phyloP scores from a whole-genome alignment of 306 rosid species.

The Hippophae rhamnoides region DNA sequence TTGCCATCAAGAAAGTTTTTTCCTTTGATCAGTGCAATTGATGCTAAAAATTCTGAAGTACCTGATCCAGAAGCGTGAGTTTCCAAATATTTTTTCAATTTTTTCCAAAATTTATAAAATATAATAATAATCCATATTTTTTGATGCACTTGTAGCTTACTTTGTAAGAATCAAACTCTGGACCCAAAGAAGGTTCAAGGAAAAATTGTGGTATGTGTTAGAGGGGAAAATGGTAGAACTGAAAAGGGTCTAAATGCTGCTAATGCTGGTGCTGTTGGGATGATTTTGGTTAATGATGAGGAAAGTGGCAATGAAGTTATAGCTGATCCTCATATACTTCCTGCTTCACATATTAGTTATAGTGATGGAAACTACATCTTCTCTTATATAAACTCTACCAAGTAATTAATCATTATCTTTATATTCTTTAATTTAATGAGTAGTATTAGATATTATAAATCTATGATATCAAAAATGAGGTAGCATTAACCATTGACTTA shows the following conservation, averaged over 20 bases:
- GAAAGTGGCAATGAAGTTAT: background rate
- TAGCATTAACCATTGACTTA: too few relatives aligned
- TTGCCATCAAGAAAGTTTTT: conserved; percentile 32
- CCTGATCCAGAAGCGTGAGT: conserved; percentile 24
- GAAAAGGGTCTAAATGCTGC: conserved; percentile 27
- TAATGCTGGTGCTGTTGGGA: conserved; percentile 50
- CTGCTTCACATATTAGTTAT: conserved; percentile 35
- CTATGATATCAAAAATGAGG: too few relatives aligned
- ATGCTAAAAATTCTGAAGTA: conserved; percentile 18
- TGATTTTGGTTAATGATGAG: conserved; percentile 41
- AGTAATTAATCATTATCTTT: conserved; percentile 23
- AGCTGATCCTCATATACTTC: conserved; percentile 43
- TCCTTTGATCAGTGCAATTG: conserved; percentile 31
- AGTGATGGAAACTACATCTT: conserved; percentile 26
- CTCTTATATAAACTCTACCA: conserved; percentile 35
- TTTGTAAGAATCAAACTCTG: conserved; percentile 29
- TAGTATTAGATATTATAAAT: too few relatives aligned
- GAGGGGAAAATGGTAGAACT: conserved; percentile 20
- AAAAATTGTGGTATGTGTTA: conserved; percentile 48
- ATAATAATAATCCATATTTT: background rate
- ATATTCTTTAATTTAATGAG: background rate
- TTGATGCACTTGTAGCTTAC: conserved; percentile 15
- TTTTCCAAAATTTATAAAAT: background rate
- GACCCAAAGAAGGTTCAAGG: conserved; percentile 48
- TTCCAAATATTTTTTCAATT: background rate